Conservation (phyloP, 1,284 basidiomycete species). For the Sporisorium exsertum region DNA sequence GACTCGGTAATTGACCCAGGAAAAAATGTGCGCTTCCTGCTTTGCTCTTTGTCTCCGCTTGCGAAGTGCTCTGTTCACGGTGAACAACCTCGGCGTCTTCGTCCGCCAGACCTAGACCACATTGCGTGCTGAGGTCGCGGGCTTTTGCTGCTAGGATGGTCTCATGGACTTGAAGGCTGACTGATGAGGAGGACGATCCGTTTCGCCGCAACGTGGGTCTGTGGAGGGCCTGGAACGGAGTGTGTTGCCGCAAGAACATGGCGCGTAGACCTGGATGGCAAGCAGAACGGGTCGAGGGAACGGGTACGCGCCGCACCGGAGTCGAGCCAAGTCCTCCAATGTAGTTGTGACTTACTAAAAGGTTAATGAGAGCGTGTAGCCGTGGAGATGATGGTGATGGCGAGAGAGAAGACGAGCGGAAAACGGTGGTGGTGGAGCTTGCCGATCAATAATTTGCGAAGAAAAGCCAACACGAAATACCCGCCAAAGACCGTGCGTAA, state of each 20-base stretch:
- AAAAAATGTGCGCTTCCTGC: background rate
- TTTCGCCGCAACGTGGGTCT: constrained; percentile 14
- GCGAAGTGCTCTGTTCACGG: background rate
- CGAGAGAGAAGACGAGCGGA: background rate
- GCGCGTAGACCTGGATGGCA: background rate
- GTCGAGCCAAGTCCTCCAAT: background rate
- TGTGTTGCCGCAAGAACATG: constrained; percentile 28
- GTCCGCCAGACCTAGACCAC: background rate
- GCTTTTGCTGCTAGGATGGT: constrained; percentile 32
- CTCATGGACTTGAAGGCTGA: constrained; percentile 49
- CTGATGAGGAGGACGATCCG: constrained; percentile 17
- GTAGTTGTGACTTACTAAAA: background rate
- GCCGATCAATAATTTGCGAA: background rate
- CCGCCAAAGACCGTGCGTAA: background rate
- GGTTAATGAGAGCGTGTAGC: background rate
- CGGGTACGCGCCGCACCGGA: background rate
- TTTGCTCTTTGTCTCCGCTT: background rate
- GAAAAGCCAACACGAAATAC: background rate
- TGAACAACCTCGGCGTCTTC: background rate
- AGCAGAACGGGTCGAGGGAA: background rate
- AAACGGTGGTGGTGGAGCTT: background rate
- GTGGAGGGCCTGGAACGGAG: constrained; percentile 20
- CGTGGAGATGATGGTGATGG: background rate
- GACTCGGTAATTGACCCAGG: background rate
- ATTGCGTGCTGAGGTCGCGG: background rate